These are phyloP conservation scores for Fusarium nematophilum DNA, from an alignment of 2,329 filamentous ascomycete genomes.

Conservation along the genomic window DNA sequence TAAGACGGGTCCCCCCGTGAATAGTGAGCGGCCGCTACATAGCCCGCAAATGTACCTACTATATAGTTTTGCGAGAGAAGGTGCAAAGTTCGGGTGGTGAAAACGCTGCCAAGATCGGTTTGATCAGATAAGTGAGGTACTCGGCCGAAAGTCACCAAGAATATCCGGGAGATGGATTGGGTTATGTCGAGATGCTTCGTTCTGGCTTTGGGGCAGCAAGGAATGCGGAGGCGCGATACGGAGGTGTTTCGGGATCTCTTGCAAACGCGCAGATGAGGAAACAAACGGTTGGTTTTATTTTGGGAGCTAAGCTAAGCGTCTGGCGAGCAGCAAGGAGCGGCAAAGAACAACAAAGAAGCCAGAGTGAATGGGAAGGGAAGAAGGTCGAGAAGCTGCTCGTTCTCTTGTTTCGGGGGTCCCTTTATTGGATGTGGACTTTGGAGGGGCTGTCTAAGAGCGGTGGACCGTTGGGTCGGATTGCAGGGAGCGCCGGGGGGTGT, in stretches of 20 bases:
- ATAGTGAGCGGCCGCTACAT: background rate
- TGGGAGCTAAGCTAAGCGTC: slow-evolving; percentile 43
- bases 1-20: slow-evolving; percentile 24
- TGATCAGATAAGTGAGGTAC: slow-evolving; percentile 3
- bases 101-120: background rate
- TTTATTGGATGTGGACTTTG: slow-evolving; percentile 41
- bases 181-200: slow-evolving; percentile 19
- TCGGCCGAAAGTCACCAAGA: slow-evolving; percentile 4
- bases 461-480: slow-evolving; percentile 47
- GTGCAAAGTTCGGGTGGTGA: background rate
- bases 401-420: slow-evolving; percentile 34
- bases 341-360: slow-evolving; percentile 15
- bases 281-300: slow-evolving; percentile 39
- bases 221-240: slow-evolving; percentile 32
- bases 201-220: slow-evolving; percentile 31
- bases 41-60: background rate
- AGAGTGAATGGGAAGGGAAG: slow-evolving; percentile 19
- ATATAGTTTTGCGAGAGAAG: background rate
- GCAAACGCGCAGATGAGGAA: slow-evolving; percentile 29
- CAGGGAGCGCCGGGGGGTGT: slow-evolving; percentile 38
- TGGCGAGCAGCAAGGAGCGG: slow-evolving; percentile 22
- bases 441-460: slow-evolving; percentile 44
- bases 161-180: slow-evolving; percentile 7
- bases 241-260: slow-evolving; percentile 31
- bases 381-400: slow-evolving; percentile 11